Conservation (phyloP, 1,139 yeast species). For the Candida labiduridarum region DNA sequence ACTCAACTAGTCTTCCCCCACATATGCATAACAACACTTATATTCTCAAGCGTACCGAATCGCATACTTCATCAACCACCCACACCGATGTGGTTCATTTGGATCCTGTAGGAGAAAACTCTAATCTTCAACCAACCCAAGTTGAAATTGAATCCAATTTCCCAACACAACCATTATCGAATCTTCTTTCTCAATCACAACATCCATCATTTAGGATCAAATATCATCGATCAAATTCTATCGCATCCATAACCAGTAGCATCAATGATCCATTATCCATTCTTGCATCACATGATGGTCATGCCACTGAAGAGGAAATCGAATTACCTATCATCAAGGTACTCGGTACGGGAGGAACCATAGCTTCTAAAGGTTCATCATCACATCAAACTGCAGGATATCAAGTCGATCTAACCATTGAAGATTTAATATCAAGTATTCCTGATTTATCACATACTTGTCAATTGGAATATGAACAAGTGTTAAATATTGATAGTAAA, state of each 20-base stretch:
- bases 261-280: slow-evolving; percentile 1
- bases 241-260: slow-evolving; percentile 9
- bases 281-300: background rate
- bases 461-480: slow-evolving; percentile 63
- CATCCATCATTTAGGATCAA: slow-evolving; percentile 16
- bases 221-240: slow-evolving; percentile 19
- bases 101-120: background rate
- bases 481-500: slow-evolving; percentile 65
- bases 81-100: background rate
- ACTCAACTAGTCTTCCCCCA: background rate
- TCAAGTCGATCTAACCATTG: slow-evolving; percentile 65
- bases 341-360: slow-evolving; percentile 74
- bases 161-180: background rate
- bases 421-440: slow-evolving; percentile 56
- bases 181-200: background rate
- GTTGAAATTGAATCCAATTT: slow-evolving; percentile 5
- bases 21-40: background rate
- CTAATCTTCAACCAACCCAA: background rate
- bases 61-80: background rate
- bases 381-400: slow-evolving; percentile 69
- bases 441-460: slow-evolving; percentile 65
- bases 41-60: background rate
- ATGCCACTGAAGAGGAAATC: slow-evolving; percentile 10
- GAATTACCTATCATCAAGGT: slow-evolving; percentile 52
- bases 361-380: slow-evolving; percentile 62